phyloP scores from a whole-genome alignment of 371 early-diverging fungal genomes.

The Mortierella sp. region DNA sequence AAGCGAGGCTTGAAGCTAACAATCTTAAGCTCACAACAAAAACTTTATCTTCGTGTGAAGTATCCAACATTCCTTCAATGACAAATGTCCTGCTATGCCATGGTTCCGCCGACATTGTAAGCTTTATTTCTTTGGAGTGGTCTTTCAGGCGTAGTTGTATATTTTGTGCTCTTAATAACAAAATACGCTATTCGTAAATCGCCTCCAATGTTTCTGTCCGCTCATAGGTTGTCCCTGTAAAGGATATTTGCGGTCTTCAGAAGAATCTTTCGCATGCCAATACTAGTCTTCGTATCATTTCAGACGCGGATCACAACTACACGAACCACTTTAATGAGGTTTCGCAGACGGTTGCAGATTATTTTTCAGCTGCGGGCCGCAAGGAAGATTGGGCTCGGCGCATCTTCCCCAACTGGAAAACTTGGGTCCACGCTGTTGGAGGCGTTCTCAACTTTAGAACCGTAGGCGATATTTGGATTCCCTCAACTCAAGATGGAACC shows the following conservation, averaged over 20 bases:
- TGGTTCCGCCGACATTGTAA: constrained; percentile 67
- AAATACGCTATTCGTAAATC: not conserved
- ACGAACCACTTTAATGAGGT: constrained; percentile 62
- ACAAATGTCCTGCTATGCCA: constrained; percentile 71
- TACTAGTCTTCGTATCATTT: constrained; percentile 64
- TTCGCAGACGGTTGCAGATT: constrained; percentile 55
- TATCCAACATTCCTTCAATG: constrained; percentile 65
- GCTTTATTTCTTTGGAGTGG: not conserved
- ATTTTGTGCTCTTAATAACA: not conserved
- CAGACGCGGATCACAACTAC: constrained; percentile 72
- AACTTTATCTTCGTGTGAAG: constrained; percentile 43
- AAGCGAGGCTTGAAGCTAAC: not conserved
- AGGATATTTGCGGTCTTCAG: constrained; percentile 65
- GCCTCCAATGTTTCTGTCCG: not conserved
- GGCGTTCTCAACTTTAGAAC: constrained; percentile 74
- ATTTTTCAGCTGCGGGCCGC: constrained; percentile 53
- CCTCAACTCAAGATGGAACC: constrained; percentile 32
- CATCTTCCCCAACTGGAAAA: constrained; percentile 49
- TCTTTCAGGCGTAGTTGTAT: not conserved
- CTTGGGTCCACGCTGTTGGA: constrained; percentile 62
- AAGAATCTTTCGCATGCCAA: constrained; percentile 62
- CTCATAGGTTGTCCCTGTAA: constrained; percentile 66
- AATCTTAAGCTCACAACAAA: too few relatives aligned
- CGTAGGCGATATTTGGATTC: constrained; percentile 62
- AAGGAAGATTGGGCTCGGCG: constrained; percentile 49